phyloP scores from a whole-genome alignment of 805 yeast genomes.

The Suhomyces vadensis region DNA sequence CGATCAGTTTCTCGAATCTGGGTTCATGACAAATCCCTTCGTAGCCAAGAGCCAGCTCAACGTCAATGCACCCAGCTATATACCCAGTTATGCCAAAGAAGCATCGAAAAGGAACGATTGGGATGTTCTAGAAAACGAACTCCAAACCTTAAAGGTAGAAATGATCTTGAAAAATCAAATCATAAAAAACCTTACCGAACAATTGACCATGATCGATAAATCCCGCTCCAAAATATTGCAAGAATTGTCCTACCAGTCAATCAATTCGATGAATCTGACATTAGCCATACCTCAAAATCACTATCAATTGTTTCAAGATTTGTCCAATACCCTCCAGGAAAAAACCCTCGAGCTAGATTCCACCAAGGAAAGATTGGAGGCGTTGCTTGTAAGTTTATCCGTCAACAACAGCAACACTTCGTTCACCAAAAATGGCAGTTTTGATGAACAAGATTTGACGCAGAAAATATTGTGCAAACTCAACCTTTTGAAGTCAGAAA shows the following conservation, averaged over 20 bases:
- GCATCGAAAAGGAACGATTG: background rate
- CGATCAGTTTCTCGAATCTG: background rate
- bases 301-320: conserved; percentile 48
- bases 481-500: conserved; percentile 63
- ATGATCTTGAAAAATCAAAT: conserved; percentile 55
- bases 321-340: conserved; percentile 49
- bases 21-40: conserved; percentile 6
- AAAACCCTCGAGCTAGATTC: conserved; percentile 53
- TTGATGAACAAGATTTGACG: conserved; percentile 72
- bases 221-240: conserved; percentile 11
- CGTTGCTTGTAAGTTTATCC: conserved; percentile 41
- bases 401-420: conserved; percentile 17
- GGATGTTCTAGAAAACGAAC: conserved; percentile 17
- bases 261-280: conserved; percentile 6
- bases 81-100: conserved; percentile 18
- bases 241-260: conserved; percentile 10
- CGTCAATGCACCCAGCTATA: conserved; percentile 33
- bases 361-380: conserved; percentile 63
- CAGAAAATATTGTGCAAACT: conserved; percentile 69
- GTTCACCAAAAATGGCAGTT: conserved; percentile 56
- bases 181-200: conserved; percentile 36
- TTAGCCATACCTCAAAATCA: conserved; percentile 44
- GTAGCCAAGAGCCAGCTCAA: conserved; percentile 20
- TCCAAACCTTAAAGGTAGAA: conserved; percentile 46
- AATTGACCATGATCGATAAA: conserved; percentile 24